Percentiles rank a stretch among this genome's conserved stretches.
phyloP scores from a whole-genome alignment of 768 basidiomycete species.

The Amanita exitialis region DNA sequence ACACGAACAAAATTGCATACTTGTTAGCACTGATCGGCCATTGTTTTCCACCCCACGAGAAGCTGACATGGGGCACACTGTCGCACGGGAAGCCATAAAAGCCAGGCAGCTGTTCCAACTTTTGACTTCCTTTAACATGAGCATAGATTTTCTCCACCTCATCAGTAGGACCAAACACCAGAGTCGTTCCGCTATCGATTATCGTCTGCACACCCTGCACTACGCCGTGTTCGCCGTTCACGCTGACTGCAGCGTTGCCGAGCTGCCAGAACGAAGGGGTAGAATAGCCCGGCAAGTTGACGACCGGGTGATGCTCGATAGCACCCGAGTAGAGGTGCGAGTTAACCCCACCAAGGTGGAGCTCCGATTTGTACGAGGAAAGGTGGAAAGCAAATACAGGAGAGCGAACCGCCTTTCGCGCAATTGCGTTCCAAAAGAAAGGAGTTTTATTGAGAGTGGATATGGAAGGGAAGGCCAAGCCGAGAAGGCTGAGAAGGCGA shows the following conservation, averaged over 20 bases:
- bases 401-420: not conserved
- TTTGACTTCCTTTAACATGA: slow-evolving; percentile 20
- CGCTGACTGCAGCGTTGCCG: not conserved
- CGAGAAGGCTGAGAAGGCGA: not conserved
- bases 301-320: slow-evolving; percentile 21
- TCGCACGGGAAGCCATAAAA: not conserved
- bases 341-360: slow-evolving; percentile 35
- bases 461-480: not conserved
- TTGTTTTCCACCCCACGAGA: not conserved
- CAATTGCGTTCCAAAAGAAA: not conserved
- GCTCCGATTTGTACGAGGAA: slow-evolving; percentile 25
- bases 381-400: slow-evolving; percentile 25
- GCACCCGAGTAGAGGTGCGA: slow-evolving; percentile 25
- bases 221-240: slow-evolving; percentile 3
- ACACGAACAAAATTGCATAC: not conserved
- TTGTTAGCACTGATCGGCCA: not conserved
- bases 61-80: not conserved
- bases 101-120: slow-evolving; percentile 14
- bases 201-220: slow-evolving; percentile 14
- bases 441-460: not conserved
- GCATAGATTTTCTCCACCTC: slow-evolving; percentile 19
- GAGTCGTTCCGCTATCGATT: slow-evolving; percentile 34
- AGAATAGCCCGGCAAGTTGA: not conserved
- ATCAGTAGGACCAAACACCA: slow-evolving; percentile 23
- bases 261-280: not conserved